A percentile compares a stretch with the other conserved stretches of the same genome.
Conservation (phyloP, 2,329 filamentous ascomycete genomes). For the Tothia fuscella region DNA sequence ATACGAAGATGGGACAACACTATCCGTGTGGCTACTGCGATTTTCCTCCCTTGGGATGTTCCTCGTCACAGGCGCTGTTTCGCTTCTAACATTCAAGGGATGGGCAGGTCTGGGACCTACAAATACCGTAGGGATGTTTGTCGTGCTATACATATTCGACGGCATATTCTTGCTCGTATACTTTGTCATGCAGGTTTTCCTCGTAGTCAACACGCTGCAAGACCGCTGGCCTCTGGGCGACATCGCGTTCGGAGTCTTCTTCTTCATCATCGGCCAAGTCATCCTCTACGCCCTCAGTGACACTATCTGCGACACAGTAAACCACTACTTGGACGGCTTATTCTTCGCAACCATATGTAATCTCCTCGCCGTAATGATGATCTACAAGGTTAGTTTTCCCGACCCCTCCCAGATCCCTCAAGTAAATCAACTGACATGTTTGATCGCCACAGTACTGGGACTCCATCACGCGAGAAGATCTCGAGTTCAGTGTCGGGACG, state of each 20-base stretch:
- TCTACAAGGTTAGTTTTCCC: slow-evolving; percentile 70
- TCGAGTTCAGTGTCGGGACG: slow-evolving; percentile 93
- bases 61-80: slow-evolving; percentile 72
- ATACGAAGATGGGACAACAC: slow-evolving; percentile 88
- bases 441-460: slow-evolving; percentile 77
- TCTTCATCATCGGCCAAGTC: slow-evolving; percentile 86
- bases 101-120: slow-evolving; percentile 78
- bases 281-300: slow-evolving; percentile 83
- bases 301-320: slow-evolving; percentile 68
- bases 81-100: slow-evolving; percentile 81
- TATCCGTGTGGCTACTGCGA: slow-evolving; percentile 88
- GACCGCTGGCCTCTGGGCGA: slow-evolving; percentile 93
- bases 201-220: slow-evolving; percentile 81
- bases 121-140: slow-evolving; percentile 80
- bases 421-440: background rate
- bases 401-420: background rate
- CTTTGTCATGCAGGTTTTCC: slow-evolving; percentile 71
- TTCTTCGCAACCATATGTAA: slow-evolving; percentile 95
- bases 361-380: slow-evolving; percentile 94
- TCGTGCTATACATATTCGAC: slow-evolving; percentile 84
- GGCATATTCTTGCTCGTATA: slow-evolving; percentile 79
- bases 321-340: slow-evolving; percentile 88
- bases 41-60: slow-evolving; percentile 71
- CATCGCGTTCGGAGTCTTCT: slow-evolving; percentile 79
- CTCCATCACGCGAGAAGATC: slow-evolving; percentile 93